Base-by-base conservation (phyloP, 2,329 filamentous ascomycete genomes). In the Huntiella decipiens region DNA sequence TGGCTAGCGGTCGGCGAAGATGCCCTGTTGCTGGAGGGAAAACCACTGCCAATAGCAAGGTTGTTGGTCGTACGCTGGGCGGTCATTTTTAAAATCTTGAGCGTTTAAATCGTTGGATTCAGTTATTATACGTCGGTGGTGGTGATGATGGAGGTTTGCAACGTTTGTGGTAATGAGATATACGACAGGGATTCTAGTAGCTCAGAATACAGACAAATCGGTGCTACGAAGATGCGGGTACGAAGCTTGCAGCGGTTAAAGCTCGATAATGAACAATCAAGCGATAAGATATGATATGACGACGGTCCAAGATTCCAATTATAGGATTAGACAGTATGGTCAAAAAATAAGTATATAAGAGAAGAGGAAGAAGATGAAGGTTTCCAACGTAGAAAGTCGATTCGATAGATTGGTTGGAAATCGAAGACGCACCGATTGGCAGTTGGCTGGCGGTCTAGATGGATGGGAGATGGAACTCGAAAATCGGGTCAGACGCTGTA, bases 1-100 rank as follows among this genome's bases (percentile, higher is more conserved):
- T 80, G 85, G 60, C 75, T 81, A 56, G 79, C 72, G 49, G 81
- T 85, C 36, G 85, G 87, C 42, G 85, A 85, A 54, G 75, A 78
- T 43, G 85, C 91, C 57, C 79, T 77, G 57, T 74, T 68, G 60
- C 74, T 71, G 61, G 75, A 63, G 62, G 80, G 77, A 50, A 77
- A 71, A 54, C 83, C 74, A 64, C 84, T 87, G 66, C 83, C 83
- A 63, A 91, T 76, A 60, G 79, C 80, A 68, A 91, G 35, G 31
- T 45, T 49, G 34, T 36, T 36, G 12, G 34, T 28, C 28, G 40
- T 37, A 28, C 40, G 45, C 38, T 47, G 45, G 32, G 45, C 43
- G 12, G 45, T 41, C 45, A 47, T 47, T 12, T 38, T 43, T 36
- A 17, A 34, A 12, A 41, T 34, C 11, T 35, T 13, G 12, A 4